Evolutionary conservation across 1,284 basidiomycete species (phyloP), one percentile per base, ranked within the genome.

Genomic region (Stygiomarasmius scandens): DNA sequence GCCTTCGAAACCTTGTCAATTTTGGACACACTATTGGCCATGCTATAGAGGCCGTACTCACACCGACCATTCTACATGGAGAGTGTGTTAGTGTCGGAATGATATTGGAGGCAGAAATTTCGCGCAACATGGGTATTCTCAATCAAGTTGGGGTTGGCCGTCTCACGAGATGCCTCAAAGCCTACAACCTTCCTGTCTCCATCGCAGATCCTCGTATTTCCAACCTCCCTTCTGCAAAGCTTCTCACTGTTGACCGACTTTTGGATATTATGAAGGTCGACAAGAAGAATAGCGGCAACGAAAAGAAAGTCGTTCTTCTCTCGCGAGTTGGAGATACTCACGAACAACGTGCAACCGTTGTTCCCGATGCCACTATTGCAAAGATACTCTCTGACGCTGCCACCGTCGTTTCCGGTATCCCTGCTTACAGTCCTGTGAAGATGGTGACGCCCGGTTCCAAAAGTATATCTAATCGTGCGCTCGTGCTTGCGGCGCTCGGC

Each of bases 1-100:
- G 96, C 43, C 82, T 98, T 41, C 91, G 95, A 61, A 97, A 97
- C 77, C 87, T 98, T 50, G 95, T 98, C 77, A 98, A 98, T 76
- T 98, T 97, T 69, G 96, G 95, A 1, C 96, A 98, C 73, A 93
- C 91, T 36, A 95, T 98, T 66, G 95, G 95, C 0, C 95, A 98
- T 75, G 95, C 95, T 14, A 95, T 97, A 68, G 95, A 98, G 75
- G 95, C 94, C 8, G 86, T 97, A 29, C 77, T 98, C 50, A 96
- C 95, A 0, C 95, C 95, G 11, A 82, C 87, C 16, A 90, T 96
- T 61, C 85, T 98, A 9, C 95, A 98, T 67, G 95, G 95, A 50
- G 95, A 98, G 73, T 97, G 95, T 65, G 87, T 98, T 63, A 86
- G 89, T 57, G 83, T 98, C 34, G 95, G 95, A 8, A 97, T 97